A percentile compares a stretch with the other conserved stretches of the same genome.
phyloP scores from a whole-genome alignment of 257 asterid genomes.

The Solanum pennellii region DNA sequence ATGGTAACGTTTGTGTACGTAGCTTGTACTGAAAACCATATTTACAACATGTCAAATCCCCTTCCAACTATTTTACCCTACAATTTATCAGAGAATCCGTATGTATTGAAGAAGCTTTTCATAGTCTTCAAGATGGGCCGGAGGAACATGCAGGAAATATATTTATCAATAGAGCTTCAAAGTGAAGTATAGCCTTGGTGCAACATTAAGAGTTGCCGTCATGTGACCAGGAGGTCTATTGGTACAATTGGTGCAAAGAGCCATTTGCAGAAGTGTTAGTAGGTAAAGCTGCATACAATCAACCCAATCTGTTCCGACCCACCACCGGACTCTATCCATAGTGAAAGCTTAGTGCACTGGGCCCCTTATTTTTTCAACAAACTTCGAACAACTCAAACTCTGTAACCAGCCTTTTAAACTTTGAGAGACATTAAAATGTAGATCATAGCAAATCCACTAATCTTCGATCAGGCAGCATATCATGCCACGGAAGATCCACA shows the following conservation, averaged over 20 bases:
- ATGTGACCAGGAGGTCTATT: neutral
- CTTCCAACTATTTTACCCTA: neutral
- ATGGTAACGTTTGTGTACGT: neutral
- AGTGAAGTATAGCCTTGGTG: neutral
- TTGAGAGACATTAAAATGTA: neutral
- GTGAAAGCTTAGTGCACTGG: neutral
- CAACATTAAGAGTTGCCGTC: neutral
- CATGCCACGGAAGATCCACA: neutral
- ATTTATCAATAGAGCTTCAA: neutral
- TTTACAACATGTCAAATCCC: neutral
- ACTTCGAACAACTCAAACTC: neutral
- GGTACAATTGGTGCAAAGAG: neutral
- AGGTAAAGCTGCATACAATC: neutral
- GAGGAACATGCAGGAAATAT: neutral
- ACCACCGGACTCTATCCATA: neutral
- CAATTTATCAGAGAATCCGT: neutral
- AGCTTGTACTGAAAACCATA: neutral
- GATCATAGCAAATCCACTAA: neutral
- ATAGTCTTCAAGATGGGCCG: neutral
- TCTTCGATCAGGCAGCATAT: neutral
- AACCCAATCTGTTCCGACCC: neutral
- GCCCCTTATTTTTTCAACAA: neutral
- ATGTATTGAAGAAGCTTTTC: neutral
- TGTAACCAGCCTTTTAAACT: neutral
- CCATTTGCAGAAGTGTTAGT: neutral